phyloP scores from a whole-genome alignment of 305 asterid genomes.

The Galium porrigens region DNA sequence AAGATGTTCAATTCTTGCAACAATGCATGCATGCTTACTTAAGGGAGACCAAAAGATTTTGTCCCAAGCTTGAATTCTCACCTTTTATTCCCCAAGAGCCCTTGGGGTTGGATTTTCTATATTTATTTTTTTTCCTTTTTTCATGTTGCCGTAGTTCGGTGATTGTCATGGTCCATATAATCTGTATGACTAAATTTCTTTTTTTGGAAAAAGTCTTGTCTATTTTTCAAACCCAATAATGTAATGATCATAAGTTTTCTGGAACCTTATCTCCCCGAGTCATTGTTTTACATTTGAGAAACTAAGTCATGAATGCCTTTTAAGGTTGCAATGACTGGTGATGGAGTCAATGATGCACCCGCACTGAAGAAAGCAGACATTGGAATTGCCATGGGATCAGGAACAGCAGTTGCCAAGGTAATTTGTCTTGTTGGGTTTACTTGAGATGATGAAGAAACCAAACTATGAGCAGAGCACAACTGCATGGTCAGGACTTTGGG shows the following conservation, averaged over 20 bases:
- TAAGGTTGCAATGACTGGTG: constrained; percentile 99
- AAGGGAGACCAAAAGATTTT: background rate
- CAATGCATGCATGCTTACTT: background rate
- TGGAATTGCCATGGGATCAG: constrained; percentile 99
- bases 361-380: constrained; percentile 93
- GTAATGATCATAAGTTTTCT: background rate
- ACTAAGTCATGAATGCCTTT: constrained; percentile 12
- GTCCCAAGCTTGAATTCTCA: constrained; percentile 1
- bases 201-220: background rate
- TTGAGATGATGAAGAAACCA: background rate
- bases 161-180: background rate
- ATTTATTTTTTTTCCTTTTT: background rate
- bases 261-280: background rate
- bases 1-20: background rate
- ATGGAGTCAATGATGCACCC: constrained; percentile 99
- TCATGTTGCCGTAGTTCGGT: background rate
- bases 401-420: constrained; percentile 99
- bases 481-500: background rate
- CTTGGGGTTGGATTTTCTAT: background rate
- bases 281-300: background rate
- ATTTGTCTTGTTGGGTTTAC: constrained; percentile 13
- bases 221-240: background rate
- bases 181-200: background rate
- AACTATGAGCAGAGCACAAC: background rate
- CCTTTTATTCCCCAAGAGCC: too few species aligned